Percentiles rank a stretch among this genome's conserved stretches.
phyloP scores from a whole-genome alignment of 805 yeast genomes.

The Candida sithepensis region DNA sequence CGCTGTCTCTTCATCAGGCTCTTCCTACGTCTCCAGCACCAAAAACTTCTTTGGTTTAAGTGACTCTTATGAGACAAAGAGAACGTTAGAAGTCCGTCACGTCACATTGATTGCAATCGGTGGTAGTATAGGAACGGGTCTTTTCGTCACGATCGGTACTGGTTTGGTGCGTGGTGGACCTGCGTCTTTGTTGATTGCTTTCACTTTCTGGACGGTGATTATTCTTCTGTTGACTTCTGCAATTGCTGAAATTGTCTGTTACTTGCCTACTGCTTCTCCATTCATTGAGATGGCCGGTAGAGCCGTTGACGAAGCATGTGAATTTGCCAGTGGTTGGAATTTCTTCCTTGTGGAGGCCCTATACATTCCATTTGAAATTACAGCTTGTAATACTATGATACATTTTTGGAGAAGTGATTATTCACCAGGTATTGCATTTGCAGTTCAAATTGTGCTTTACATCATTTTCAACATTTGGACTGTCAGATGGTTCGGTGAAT shows the following conservation, averaged over 20 bases:
- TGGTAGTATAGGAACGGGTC: conserved; percentile 38
- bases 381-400: conserved; percentile 55
- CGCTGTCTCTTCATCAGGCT: conserved; percentile 4
- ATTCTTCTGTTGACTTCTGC: conserved; percentile 33
- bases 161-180: conserved; percentile 36
- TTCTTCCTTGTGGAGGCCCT: conserved; percentile 41
- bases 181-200: conserved; percentile 31
- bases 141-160: conserved; percentile 35
- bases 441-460: conserved; percentile 58
- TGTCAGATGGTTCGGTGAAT: conserved; percentile 57
- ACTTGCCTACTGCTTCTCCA: conserved; percentile 35
- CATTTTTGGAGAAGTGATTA: conserved; percentile 76
- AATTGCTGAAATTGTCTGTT: conserved; percentile 36
- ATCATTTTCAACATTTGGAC: conserved; percentile 63
- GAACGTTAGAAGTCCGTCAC: conserved; percentile 29
- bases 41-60: conserved; percentile 10
- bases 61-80: conserved; percentile 4
- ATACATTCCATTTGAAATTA: conserved; percentile 47
- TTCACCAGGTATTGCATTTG: conserved; percentile 62
- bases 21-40: conserved; percentile 6
- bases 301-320: conserved; percentile 36
- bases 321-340: conserved; percentile 34
- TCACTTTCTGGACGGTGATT: conserved; percentile 31
- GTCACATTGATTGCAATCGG: conserved; percentile 39
- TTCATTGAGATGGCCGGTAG: conserved; percentile 37